phyloP scores from a whole-genome alignment of 768 basidiomycete genomes.

The Asterophora lycoperdoides region DNA sequence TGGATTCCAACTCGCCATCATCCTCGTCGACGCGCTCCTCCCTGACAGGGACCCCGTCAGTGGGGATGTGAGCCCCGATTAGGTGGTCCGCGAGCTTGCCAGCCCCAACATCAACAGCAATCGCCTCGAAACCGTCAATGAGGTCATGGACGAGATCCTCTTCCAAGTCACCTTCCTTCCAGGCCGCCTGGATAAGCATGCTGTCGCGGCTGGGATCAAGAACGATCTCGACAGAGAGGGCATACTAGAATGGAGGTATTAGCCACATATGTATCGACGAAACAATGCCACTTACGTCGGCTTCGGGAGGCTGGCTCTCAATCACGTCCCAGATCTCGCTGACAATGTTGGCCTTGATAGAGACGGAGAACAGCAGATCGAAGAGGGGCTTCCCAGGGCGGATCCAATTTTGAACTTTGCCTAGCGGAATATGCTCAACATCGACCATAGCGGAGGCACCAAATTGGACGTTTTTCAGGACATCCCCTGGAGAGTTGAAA shows the following conservation, averaged over 20 bases:
- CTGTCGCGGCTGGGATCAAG: conserved; percentile 22
- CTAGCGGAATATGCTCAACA: conserved; percentile 28
- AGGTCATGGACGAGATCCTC: conserved; percentile 11
- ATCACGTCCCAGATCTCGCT: conserved; percentile 24
- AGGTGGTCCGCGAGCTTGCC: conserved; percentile 1
- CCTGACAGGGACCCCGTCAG: background rate
- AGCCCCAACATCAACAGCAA: conserved; percentile 13
- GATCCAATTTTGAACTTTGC: conserved; percentile 31
- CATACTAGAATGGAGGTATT: conserved; percentile 20
- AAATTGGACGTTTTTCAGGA: conserved; percentile 23
- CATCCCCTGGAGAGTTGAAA: conserved; percentile 13
- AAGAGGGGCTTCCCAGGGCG: conserved; percentile 28
- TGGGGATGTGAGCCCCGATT: background rate
- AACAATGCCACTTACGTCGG: conserved; percentile 25
- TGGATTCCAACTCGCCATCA: too few relatives aligned
- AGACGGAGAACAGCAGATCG: conserved; percentile 30
- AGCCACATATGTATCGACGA: background rate
- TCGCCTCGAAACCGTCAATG: conserved; percentile 22
- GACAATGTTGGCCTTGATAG: conserved; percentile 17
- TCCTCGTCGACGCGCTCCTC: too few relatives aligned
- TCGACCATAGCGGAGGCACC: conserved; percentile 26
- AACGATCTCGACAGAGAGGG: conserved; percentile 29
- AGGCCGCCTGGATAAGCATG: conserved; percentile 23
- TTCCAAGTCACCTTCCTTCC: conserved; percentile 16
- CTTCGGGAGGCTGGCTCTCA: conserved; percentile 26